A percentile compares a stretch with the other conserved stretches of the same genome.
Conservation (phyloP, 2,329 filamentous ascomycete species). For the Aspergillus nomiae region DNA sequence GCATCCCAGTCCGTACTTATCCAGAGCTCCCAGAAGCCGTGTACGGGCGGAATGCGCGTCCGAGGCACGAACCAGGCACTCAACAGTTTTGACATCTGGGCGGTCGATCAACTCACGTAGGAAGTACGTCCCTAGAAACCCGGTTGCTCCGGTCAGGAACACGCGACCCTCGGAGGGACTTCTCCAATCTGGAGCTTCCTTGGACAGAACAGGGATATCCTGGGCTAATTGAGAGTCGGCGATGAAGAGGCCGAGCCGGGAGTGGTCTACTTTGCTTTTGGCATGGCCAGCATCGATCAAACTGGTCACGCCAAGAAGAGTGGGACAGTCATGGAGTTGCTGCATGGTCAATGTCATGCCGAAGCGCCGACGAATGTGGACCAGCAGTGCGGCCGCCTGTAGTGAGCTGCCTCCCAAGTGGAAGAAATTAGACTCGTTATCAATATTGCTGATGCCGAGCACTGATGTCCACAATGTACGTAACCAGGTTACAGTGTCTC, state of each 20-base stretch:
- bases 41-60: not conserved
- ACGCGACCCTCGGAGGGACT: not conserved
- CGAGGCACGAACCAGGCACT: not conserved
- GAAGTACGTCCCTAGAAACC: not conserved
- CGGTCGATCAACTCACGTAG: not conserved
- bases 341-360: not conserved
- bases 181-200: not conserved
- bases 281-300: not conserved
- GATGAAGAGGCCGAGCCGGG: not conserved
- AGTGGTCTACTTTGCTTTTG: not conserved
- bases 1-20: not conserved
- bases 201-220: not conserved
- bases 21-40: not conserved
- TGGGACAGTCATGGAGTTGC: not conserved
- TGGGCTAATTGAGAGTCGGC: not conserved
- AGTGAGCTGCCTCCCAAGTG: conserved; percentile 1
- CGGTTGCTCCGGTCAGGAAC: conserved; percentile 2
- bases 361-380: not conserved
- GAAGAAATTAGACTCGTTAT: not conserved
- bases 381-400: not conserved
- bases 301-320: not conserved
- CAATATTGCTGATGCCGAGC: not conserved
- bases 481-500: not conserved
- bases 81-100: not conserved
- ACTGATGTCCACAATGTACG: not conserved